Conservation (phyloP, 257 asterid genomes). For the Solanum dulcamara region DNA sequence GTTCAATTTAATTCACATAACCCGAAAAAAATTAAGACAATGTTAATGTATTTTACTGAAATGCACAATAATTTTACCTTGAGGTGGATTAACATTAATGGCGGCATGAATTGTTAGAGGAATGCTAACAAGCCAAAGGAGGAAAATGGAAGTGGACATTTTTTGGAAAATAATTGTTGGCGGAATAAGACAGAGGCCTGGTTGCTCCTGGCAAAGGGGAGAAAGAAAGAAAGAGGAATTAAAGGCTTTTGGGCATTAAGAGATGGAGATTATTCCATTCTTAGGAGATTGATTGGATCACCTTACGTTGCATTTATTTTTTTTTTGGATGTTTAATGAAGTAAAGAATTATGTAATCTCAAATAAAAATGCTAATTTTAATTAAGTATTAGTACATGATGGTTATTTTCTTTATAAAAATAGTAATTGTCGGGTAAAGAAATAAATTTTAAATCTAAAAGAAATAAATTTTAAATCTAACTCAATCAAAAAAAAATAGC, state of each 20-base stretch:
- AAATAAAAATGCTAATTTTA: neutral
- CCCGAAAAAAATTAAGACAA: neutral
- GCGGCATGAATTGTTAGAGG: constrained; percentile 48
- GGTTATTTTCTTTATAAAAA: neutral
- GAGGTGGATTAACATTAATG: constrained; percentile 12
- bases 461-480: no score
- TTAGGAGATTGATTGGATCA: neutral
- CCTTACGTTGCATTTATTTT: neutral
- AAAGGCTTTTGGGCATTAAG: constrained; percentile 9
- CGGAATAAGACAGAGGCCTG: constrained; percentile 7
- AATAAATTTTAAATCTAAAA: no score
- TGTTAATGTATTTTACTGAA: neutral
- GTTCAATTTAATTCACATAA: neutral
- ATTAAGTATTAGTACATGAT: neutral
- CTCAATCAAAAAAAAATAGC: neutral
- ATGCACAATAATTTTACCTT: neutral
- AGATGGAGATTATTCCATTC: neutral
- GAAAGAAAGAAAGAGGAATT: neutral
- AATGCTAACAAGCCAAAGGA: constrained; percentile 68
- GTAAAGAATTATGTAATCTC: neutral
- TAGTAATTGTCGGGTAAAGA: no score
- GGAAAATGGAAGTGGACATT: constrained; percentile 73
- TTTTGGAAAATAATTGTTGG: constrained; percentile 7
- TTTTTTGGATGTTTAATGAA: neutral
- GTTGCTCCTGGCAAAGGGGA: neutral